Base-by-base conservation (phyloP, 805 yeast species). In the fission yeast (Schizosaccharomyces pombe) region DNA sequence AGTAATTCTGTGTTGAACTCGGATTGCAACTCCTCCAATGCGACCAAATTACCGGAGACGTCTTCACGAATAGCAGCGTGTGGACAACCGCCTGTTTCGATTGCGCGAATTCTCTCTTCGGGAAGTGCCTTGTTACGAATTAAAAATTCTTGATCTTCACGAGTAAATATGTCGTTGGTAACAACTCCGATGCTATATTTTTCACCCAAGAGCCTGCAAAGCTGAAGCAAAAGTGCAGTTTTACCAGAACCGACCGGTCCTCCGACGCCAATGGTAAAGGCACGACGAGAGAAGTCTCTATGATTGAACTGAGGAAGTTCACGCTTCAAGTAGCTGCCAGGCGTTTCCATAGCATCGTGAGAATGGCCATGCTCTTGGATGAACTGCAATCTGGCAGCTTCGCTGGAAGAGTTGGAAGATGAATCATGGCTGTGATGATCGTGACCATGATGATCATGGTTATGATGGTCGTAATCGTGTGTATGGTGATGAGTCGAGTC, bases 21-120 rank as follows among this genome's bases (percentile, higher is more conserved):
- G 12, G 24, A n/a, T 5, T 52, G 54, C 47, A 52, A 26, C 47
- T 52, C 47, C 26, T 52, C 54, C 54, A 52, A 24, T 26, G 54
- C 54, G 30, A 32, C 54, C 30, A 52, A 33, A 34, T 52, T 52
- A 14, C 30, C 54, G n/a, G 54, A 52, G 26, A 52, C 39, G n/a
- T 52, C 54, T 29, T 52, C 54, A 28, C 54, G 54, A 9, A 52
- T 52, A 16, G 54, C 54, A 9, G 54, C 54, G n/a, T 52, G 54
- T n/a, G 54, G 54, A 33, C 54, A 52, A 11, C 54, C 54, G 16
- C 54, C 54, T 5, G 54, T 52, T 29, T 52, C 54, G 26, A 52
- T 52, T 28, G 54, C 54, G 9, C 54, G 40, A 26, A 52, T 52
- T 14, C 54, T 24, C 28, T 52, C 54, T 19, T 19, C 30, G 5